Evolutionary conservation across 768 basidiomycete genomes (phyloP).

Genomic region (Pulveroboletus sp.): DNA sequence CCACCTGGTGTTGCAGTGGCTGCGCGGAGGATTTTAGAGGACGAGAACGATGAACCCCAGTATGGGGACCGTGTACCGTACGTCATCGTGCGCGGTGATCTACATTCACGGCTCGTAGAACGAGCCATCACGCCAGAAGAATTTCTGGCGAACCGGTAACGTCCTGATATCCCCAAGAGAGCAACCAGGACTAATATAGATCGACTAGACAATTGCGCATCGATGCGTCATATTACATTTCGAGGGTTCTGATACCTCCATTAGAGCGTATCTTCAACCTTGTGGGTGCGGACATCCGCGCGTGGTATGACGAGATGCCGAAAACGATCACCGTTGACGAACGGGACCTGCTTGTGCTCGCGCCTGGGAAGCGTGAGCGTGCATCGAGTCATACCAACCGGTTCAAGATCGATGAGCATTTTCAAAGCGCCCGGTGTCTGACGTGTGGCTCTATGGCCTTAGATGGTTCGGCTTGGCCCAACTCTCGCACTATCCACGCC

Average conservation of each 20-base stretch:
- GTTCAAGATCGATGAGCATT: constrained; percentile 70
- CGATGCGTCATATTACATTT: constrained; percentile 90
- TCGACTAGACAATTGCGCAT: constrained; percentile 56
- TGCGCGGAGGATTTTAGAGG: constrained; percentile 63
- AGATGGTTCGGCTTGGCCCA: constrained; percentile 40
- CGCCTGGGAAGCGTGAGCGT: constrained; percentile 34
- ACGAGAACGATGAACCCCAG: constrained; percentile 80
- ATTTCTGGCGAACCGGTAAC: constrained; percentile 59
- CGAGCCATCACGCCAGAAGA: constrained; percentile 71
- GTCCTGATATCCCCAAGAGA: constrained; percentile 7
- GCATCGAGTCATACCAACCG: constrained; percentile 31
- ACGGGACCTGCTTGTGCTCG: constrained; percentile 30
- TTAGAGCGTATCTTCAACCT: constrained; percentile 88
- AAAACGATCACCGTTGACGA: constrained; percentile 42
- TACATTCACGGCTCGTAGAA: constrained; percentile 64
- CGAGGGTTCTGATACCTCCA: constrained; percentile 80
- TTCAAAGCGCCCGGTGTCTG: constrained; percentile 64
- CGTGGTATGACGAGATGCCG: constrained; percentile 89
- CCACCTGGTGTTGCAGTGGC: constrained; percentile 93
- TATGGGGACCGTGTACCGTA: constrained; percentile 95
- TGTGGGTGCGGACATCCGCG: constrained; percentile 78
- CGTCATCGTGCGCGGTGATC: constrained; percentile 67
- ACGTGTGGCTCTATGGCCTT: constrained; percentile 55
- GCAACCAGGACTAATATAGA: not conserved
- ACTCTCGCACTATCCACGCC: not conserved